Conservation (phyloP, 495 filamentous ascomycete species). For the Friedmanniomyces endolithicus region DNA sequence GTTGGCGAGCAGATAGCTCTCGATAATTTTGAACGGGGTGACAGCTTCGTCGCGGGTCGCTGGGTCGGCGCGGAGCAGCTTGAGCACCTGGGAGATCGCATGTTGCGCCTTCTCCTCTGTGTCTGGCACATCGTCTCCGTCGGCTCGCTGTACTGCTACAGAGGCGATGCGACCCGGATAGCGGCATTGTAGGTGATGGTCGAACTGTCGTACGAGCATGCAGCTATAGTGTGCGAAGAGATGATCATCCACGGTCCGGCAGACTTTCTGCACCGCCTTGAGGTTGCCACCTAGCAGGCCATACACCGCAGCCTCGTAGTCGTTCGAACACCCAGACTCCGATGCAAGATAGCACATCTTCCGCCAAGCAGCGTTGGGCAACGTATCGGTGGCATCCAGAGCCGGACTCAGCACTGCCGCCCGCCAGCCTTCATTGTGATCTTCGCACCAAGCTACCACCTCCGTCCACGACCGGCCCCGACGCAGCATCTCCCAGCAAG, state of each 20-base stretch:
- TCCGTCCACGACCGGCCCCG: conserved; percentile 58
- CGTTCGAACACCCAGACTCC: conserved; percentile 49
- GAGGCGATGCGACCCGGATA: conserved; percentile 33
- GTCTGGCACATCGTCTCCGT: conserved; percentile 42
- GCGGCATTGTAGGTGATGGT: conserved; percentile 42
- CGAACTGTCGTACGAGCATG: conserved; percentile 57
- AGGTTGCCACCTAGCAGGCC: conserved; percentile 76
- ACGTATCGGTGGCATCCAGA: conserved; percentile 16
- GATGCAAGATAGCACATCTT: conserved; percentile 70
- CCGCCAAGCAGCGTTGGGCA: conserved; percentile 54
- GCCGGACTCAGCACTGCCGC: conserved; percentile 51
- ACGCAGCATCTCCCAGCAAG: conserved; percentile 77
- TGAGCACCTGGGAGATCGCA: conserved; percentile 31
- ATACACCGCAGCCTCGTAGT: conserved; percentile 82
- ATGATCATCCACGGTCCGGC: conserved; percentile 73
- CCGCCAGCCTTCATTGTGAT: conserved; percentile 73
- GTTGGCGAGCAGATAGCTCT: conserved; percentile 51
- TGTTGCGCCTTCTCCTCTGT: conserved; percentile 41
- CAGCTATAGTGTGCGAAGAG: conserved; percentile 86
- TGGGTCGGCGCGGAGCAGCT: background rate
- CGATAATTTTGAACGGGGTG: conserved; percentile 49
- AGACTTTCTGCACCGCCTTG: conserved; percentile 59
- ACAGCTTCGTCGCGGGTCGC: conserved; percentile 37
- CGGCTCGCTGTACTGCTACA: conserved; percentile 32
- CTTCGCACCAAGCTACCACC: conserved; percentile 68